phyloP scores from a whole-genome alignment of 1,139 yeast genomes.

The Taphrina communis region DNA sequence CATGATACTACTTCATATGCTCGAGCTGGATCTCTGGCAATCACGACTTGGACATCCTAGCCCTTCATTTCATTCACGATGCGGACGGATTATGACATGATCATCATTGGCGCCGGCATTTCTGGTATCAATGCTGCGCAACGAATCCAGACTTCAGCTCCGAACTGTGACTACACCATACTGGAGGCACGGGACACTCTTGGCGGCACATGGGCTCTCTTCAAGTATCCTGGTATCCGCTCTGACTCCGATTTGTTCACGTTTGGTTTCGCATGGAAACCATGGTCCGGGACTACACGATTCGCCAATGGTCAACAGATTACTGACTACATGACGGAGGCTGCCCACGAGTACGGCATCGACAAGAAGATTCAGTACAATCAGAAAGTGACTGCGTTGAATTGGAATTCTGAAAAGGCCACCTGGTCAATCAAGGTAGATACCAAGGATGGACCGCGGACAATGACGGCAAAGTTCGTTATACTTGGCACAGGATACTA shows the following conservation, averaged over 20 bases:
- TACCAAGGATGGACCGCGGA: slow-evolving; percentile 48
- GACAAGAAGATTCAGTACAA: slow-evolving; percentile 54
- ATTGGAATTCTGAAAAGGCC: slow-evolving; percentile 50
- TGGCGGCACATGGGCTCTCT: slow-evolving; percentile 59
- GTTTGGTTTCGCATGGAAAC: slow-evolving; percentile 57
- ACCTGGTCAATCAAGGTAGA: slow-evolving; percentile 53
- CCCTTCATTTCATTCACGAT: slow-evolving; percentile 34
- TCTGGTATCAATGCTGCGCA: slow-evolving; percentile 57
- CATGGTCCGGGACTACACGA: slow-evolving; percentile 56
- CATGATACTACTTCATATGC: too few relatives aligned
- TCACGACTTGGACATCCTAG: too few relatives aligned
- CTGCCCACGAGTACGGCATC: slow-evolving; percentile 54
- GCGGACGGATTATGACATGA: slow-evolving; percentile 52
- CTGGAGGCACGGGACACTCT: slow-evolving; percentile 53
- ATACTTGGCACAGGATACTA: slow-evolving; percentile 56
- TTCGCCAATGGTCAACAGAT: slow-evolving; percentile 57
- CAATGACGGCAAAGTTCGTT: slow-evolving; percentile 49
- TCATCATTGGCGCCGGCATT: slow-evolving; percentile 59
- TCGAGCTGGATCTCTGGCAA: too few relatives aligned
- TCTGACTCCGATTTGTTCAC: slow-evolving; percentile 50
- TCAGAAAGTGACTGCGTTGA: slow-evolving; percentile 46
- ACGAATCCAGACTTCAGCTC: slow-evolving; percentile 54
- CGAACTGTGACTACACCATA: slow-evolving; percentile 50
- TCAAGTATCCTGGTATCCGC: slow-evolving; percentile 50
- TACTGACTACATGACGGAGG: slow-evolving; percentile 52